A percentile compares a stretch with the other conserved stretches of the same genome.
Evolutionary conservation across 2,329 filamentous ascomycete species (phyloP).

Genomic region (Aspergillus versicolor): DNA sequence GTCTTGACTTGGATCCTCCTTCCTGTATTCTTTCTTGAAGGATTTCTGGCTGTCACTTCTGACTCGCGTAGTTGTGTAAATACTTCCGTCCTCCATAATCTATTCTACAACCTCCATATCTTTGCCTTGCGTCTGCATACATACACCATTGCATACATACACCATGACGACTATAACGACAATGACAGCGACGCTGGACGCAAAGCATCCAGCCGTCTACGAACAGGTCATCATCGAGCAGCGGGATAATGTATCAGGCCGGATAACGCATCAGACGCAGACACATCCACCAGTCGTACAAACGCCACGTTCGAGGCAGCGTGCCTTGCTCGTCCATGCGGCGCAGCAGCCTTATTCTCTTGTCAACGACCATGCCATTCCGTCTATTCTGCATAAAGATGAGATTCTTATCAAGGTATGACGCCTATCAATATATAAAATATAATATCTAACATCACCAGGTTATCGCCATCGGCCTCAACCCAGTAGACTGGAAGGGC

Average conservation of each 20-base stretch:
- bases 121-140: too few species aligned
- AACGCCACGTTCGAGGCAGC: slow-evolving; percentile 35
- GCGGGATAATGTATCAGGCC: slow-evolving; percentile 3
- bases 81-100: neutral
- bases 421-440: neutral
- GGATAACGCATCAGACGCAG: neutral
- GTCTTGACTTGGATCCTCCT: neutral
- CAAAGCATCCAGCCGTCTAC: slow-evolving; percentile 13
- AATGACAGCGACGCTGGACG: slow-evolving; percentile 12
- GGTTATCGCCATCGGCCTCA: slow-evolving; percentile 65
- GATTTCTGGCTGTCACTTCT: neutral
- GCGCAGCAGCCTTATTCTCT: slow-evolving; percentile 52
- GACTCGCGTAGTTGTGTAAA: neutral
- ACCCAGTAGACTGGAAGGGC: slow-evolving; percentile 75
- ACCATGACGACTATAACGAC: slow-evolving; percentile 15
- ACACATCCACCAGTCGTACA: neutral
- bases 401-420: slow-evolving; percentile 62
- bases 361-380: slow-evolving; percentile 47
- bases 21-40: neutral
- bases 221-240: slow-evolving; percentile 9
- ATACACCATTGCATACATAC: neutral
- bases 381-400: slow-evolving; percentile 42
- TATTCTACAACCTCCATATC: neutral
- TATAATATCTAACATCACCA: slow-evolving; percentile 8
- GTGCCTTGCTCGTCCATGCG: slow-evolving; percentile 52